phyloP scores from a whole-genome alignment of 192 early-diverging fungal genomes.

The Endogone sp. region DNA sequence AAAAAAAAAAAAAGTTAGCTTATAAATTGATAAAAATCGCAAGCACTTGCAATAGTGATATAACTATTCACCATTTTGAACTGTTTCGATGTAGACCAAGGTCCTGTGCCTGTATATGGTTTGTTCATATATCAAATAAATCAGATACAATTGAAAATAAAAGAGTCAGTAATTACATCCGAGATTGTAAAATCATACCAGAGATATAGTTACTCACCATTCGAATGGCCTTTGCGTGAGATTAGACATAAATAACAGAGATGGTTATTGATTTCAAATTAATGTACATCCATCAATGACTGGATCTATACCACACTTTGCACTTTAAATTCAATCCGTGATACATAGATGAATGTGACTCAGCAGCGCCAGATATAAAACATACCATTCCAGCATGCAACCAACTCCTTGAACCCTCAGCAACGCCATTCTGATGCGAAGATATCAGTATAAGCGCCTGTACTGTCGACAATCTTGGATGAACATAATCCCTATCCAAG shows the following conservation, averaged over 20 bases:
- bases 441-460: constrained; percentile 21
- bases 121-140: neutral
- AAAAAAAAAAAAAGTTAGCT: too few relatives aligned
- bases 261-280: neutral
- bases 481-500: constrained; percentile 40
- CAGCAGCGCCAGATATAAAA: too few relatives aligned
- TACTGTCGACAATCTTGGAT: constrained; percentile 26
- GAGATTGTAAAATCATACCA: too few relatives aligned
- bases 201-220: neutral
- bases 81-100: neutral
- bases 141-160: too few relatives aligned
- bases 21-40: neutral
- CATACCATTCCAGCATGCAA: neutral
- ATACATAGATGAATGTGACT: too few relatives aligned
- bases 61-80: neutral
- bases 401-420: neutral
- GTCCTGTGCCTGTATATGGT: neutral
- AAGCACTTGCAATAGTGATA: neutral
- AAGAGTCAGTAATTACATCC: too few relatives aligned
- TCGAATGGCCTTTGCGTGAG: neutral
- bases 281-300: too few relatives aligned
- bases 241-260: neutral
- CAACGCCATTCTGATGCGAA: neutral
- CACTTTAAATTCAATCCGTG: too few relatives aligned
- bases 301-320: too few relatives aligned